Evolutionary conservation across 2,329 filamentous ascomycete genomes (phyloP).

Genomic region (Diaporthe eres): DNA sequence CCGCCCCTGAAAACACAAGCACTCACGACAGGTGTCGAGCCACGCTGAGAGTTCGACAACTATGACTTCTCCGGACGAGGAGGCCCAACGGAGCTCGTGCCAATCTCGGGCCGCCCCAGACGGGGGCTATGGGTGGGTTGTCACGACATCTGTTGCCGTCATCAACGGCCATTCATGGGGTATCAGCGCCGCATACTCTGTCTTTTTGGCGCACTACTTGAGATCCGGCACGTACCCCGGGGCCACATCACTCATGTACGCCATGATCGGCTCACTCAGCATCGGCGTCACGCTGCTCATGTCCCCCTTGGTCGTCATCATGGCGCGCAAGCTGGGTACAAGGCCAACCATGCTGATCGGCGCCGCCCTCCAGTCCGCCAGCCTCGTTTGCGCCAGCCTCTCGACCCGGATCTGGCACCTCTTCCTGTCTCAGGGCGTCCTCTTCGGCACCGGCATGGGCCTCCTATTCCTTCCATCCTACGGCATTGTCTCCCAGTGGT

Average conservation of each 20-base stretch:
- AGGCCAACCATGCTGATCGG: not conserved
- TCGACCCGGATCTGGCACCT: not conserved
- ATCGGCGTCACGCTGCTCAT: not conserved
- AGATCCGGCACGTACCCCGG: not conserved
- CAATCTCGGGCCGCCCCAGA: not conserved
- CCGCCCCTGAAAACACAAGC: too few relatives aligned
- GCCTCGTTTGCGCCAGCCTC: not conserved
- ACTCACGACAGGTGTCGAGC: too few relatives aligned
- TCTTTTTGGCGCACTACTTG: not conserved
- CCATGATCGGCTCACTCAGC: not conserved
- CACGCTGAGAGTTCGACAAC: not conserved
- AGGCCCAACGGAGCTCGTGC: too few relatives aligned
- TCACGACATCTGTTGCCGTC: not conserved
- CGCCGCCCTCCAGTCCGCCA: not conserved
- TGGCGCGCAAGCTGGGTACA: not conserved
- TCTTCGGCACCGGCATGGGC: not conserved
- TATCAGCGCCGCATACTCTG: not conserved
- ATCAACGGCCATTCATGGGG: conserved; percentile 5
- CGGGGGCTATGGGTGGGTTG: not conserved
- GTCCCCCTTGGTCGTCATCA: not conserved
- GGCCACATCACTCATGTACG: not conserved
- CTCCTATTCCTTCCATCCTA: not conserved
- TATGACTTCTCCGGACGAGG: not conserved
- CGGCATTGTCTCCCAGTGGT: not conserved
- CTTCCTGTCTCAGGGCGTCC: not conserved